Evolutionary conservation across 306 rosid genomes (phyloP).

Genomic region (Biancaea sappan): DNA sequence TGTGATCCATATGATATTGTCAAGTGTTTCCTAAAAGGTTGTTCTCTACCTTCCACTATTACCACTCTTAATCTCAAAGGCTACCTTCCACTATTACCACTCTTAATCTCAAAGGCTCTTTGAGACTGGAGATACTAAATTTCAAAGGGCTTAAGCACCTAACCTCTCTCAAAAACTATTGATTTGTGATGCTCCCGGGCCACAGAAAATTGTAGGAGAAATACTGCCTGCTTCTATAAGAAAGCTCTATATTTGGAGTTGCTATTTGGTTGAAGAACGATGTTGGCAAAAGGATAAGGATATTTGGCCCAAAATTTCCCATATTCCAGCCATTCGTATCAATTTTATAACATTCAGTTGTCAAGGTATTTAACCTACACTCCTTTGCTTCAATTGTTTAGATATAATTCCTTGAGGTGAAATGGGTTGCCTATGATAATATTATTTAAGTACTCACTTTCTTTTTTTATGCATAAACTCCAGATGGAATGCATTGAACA

Average conservation of each 20-base stretch:
- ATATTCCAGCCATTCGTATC: background rate
- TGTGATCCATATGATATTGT: background rate
- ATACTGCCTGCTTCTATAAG: constrained; percentile 5
- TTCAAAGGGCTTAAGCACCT: background rate
- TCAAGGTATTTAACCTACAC: background rate
- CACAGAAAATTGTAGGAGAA: constrained; percentile 1
- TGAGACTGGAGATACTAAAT: background rate
- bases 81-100: background rate
- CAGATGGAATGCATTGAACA: too few relatives aligned
- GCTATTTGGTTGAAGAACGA: background rate
- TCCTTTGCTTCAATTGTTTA: too few relatives aligned
- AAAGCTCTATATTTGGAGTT: rapidly evolving
- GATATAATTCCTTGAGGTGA: too few relatives aligned
- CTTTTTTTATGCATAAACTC: too few relatives aligned
- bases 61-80: too few relatives aligned
- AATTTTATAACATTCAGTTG: background rate
- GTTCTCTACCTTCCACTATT: too few relatives aligned
- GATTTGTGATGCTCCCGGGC: rapidly evolving
- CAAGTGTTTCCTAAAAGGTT: background rate
- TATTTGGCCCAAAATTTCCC: constrained; percentile 15
- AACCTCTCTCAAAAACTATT: background rate
- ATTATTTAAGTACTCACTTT: too few relatives aligned
- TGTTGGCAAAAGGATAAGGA: background rate
- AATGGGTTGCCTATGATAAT: too few relatives aligned
- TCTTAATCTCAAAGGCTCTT: rapidly evolving